Evolutionary conservation across 2,329 filamentous ascomycete genomes (phyloP), one percentile per base, ranked within the genome.

Genomic region (Colletotrichum filicis): DNA sequence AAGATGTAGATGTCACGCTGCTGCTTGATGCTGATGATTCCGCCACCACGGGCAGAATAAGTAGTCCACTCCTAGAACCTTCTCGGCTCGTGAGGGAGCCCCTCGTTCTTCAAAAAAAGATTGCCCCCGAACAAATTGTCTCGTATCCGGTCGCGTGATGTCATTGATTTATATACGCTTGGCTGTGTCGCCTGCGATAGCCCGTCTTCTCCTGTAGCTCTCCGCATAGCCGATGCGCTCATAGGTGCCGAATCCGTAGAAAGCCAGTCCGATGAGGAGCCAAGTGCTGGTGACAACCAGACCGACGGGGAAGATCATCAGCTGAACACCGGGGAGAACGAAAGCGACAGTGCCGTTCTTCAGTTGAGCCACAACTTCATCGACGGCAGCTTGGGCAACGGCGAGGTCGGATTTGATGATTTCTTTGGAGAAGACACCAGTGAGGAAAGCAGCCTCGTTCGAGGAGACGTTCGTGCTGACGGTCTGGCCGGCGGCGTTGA

Each of bases 381-480:
- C 82, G 22, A 90, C 88, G 42, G 87, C 86, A 22, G 85, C 80
- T 74, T 87, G 82, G 28, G 89, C 89, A 61, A 83, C 76, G 57
- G 83, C 80, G 49, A 87, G 84, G 63, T 85, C 82, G 71, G 89
- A 91, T 77, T 87, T 81, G 78, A 90, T 80, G 16, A 89, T 83
- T 68, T 88, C 84, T 62, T 87, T 82, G 66, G 92, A 89, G 82
- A 95, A 95, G 77, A 93, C 88, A 64, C 93, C 93, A 16, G 88
- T 89, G 52, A 94, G 88, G 76, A 95, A 95, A 7, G 89, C 88
- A 19, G 93, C 92, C 80, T 94, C 91, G 81, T 92, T 91, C 73
- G 90, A 88, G 11, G 92, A 92, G 63, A 95, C 89, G 42, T 89
- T 91, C 62, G 92, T 92, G 77, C 84, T 87, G 71, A 94, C 85